phyloP scores from a whole-genome alignment of 371 early-diverging fungal genomes.

The Entomophthora muscae region DNA sequence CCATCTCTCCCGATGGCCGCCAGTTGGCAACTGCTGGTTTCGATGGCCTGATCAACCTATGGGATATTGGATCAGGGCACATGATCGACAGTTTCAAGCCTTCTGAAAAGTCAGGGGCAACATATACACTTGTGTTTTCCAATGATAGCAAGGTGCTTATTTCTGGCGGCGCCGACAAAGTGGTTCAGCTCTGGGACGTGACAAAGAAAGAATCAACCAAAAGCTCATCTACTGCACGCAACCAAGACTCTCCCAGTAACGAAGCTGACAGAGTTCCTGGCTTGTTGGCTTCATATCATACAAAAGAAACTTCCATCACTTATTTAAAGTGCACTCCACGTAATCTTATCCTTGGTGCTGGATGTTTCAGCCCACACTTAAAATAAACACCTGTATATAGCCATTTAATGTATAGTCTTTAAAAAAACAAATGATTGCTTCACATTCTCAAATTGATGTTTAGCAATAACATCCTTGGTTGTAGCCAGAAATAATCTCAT shows the following conservation, averaged over 20 bases:
- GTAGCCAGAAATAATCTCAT: too few relatives aligned
- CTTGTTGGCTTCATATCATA: not conserved
- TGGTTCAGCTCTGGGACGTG: slow-evolving; percentile 92
- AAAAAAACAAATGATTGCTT: too few relatives aligned
- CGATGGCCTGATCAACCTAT: slow-evolving; percentile 76
- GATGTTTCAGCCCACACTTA: not conserved
- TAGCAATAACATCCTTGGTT: too few relatives aligned
- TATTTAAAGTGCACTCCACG: not conserved
- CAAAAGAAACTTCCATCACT: not conserved
- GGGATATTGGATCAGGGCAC: slow-evolving; percentile 91
- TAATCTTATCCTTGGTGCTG: not conserved
- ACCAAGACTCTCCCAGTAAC: slow-evolving; percentile 10
- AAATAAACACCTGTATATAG: too few relatives aligned
- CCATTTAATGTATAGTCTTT: too few relatives aligned
- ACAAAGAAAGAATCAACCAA: slow-evolving; percentile 30
- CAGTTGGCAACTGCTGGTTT: slow-evolving; percentile 80
- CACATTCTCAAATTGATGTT: too few relatives aligned
- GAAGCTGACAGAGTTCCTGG: not conserved
- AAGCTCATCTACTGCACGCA: not conserved
- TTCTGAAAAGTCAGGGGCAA: slow-evolving; percentile 71
- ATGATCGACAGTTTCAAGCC: slow-evolving; percentile 40
- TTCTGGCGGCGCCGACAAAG: slow-evolving; percentile 80
- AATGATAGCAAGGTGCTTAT: slow-evolving; percentile 69
- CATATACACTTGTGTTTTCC: slow-evolving; percentile 80
- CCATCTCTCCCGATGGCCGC: slow-evolving; percentile 91